These are phyloP conservation scores for Fusarium nisikadoi DNA, from an alignment of 2,329 filamentous ascomycete genomes.

Conservation along the genomic window DNA sequence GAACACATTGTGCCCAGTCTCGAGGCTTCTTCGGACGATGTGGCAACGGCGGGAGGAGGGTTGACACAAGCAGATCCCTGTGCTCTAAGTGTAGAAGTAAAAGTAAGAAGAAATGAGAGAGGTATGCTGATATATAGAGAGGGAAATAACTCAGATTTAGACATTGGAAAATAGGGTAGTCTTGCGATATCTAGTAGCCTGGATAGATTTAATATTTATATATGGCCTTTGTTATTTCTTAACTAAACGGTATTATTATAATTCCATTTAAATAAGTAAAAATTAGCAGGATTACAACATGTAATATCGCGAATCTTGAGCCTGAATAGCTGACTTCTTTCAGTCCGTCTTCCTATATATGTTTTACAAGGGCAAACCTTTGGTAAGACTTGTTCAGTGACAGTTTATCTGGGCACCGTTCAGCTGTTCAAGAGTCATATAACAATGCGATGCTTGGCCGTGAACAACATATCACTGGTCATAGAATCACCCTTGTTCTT, in stretches of 20 bases:
- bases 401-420: neutral
- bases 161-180: fast-evolving
- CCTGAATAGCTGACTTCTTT: neutral
- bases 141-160: fast-evolving
- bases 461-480: neutral
- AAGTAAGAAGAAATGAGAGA: neutral
- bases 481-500: fast-evolving
- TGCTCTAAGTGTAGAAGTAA: neutral
- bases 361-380: neutral
- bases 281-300: fast-evolving
- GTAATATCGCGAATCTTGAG: fast-evolving
- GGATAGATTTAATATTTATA: fast-evolving
- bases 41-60: neutral
- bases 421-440: fast-evolving
- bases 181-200: fast-evolving
- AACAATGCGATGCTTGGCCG: too few relatives aligned
- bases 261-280: fast-evolving
- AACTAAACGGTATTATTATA: fast-evolving
- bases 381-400: too few relatives aligned
- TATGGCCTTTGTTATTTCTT: fast-evolving
- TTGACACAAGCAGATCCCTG: neutral
- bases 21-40: neutral
- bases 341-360: neutral
- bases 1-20: neutral
- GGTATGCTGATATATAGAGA: fast-evolving